Conservation (phyloP, 129 eudicot genomes). For the Helianthus tuberosus region DNA sequence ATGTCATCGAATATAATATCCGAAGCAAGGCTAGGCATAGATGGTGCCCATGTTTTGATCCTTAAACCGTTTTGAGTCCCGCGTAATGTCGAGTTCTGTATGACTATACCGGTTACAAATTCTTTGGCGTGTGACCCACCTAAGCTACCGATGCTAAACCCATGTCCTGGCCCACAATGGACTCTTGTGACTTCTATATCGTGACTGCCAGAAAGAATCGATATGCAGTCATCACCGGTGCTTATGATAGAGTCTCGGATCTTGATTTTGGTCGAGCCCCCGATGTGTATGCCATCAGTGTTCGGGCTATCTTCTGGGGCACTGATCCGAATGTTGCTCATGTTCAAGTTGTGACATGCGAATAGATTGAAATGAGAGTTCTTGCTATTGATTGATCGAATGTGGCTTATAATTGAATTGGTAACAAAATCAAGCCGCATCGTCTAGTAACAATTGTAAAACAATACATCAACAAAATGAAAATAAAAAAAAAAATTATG, state of each 20-base stretch:
- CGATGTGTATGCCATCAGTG: constrained; percentile 75
- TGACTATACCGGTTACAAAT: constrained; percentile 46
- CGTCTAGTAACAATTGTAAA: constrained; percentile 37
- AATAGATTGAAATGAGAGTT: constrained; percentile 56
- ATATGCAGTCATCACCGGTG: constrained; percentile 82
- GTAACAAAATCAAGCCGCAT: constrained; percentile 63
- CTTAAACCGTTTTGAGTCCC: constrained; percentile 70
- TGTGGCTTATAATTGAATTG: constrained; percentile 40
- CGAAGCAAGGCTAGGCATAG: constrained; percentile 38
- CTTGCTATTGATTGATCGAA: constrained; percentile 57
- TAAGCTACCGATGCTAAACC: constrained; percentile 84
- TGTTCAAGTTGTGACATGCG: constrained; percentile 48
- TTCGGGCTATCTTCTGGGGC: constrained; percentile 59
- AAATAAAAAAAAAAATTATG: not conserved
- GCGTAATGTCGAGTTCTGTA: constrained; percentile 42
- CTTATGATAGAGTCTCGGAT: constrained; percentile 37
- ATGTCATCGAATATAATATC: constrained; percentile 45
- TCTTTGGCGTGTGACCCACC: constrained; percentile 35
- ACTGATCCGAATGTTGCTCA: constrained; percentile 34
- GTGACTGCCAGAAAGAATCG: constrained; percentile 50
- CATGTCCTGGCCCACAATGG: constrained; percentile 88
- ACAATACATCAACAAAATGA: not conserved
- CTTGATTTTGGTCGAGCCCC: constrained; percentile 44
- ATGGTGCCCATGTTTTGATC: constrained; percentile 76
- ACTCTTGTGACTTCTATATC: constrained; percentile 39